Base-by-base conservation (phyloP, 345 rosid genomes). In the Xanthoceras sorbifolium region DNA sequence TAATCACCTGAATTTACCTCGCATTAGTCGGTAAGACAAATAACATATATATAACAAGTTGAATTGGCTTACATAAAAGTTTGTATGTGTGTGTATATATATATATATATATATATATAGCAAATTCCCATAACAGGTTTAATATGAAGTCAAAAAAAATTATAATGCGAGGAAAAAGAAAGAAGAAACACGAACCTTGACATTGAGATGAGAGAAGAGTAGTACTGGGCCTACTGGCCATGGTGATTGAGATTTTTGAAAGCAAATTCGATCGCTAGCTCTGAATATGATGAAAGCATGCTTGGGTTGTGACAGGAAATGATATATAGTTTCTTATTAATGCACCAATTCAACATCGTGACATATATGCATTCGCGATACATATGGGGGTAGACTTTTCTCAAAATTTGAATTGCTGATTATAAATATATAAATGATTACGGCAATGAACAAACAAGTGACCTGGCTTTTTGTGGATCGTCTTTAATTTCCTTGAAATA, bases 241-340 rank as follows among this genome's bases (percentile, higher is more conserved):
- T 87, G 79, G 79, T 50, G 80, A 78, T 3, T 67, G 76, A 32
- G 9, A 70, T 50, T 6, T 22, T 12, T 11, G 55, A 64, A 11
- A 52, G 1, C 18, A 1, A 18, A 11, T 8, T 25, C 26, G n/a
- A n/a, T 48, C 11, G 50, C 54, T 48, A 4, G 15, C 38, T 4
- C 6, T 17, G 54, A 32, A 69, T 71, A 20, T 22, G 54, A 18
- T 46, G 23, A 36, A 69, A 60, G 29, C 48, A 69, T 46, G 52
- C 52, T 46, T 46, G 2, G 40, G 18, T 18, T 46, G 50, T 44
- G 50, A 15, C 17, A 15, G 52, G 52, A 46, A 46, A 46, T 3
- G 52, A 15, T n/a, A n/a, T n/a, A n/a, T 46, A 3, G 52, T 0
- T 46, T 34, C 52, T 14, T 36, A 36, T 5, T 6, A 36, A 42